Evolutionary conservation across 495 filamentous ascomycete species (phyloP).

Genomic region (Filosporella fistucella): DNA sequence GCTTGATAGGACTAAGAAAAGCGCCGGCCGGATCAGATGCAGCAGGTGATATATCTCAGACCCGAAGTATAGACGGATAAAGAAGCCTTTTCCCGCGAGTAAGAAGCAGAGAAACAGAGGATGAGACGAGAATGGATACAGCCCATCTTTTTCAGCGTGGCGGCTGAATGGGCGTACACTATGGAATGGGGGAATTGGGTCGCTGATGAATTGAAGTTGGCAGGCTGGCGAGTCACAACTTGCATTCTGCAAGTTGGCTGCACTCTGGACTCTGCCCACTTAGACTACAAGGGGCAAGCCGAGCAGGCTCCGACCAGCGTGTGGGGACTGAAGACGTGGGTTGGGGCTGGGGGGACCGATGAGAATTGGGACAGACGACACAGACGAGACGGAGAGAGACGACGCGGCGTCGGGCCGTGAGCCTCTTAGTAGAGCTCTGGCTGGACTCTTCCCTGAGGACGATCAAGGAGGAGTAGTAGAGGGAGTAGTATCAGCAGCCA

Average conservation of each 20-base stretch:
- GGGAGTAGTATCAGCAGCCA: no score
- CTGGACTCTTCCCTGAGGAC: not conserved
- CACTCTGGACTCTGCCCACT: conserved; percentile 4
- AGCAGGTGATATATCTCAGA: conserved; percentile 21
- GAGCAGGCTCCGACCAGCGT: conserved; percentile 6
- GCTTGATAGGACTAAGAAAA: not conserved
- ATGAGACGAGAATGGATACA: conserved; percentile 15
- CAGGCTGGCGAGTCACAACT: conserved; percentile 4
- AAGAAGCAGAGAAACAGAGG: conserved; percentile 4
- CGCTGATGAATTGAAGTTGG: conserved; percentile 20
- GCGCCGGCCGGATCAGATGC: conserved; percentile 17
- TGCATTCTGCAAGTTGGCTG: not conserved
- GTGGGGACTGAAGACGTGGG: no score
- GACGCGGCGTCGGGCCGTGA: conserved; percentile 1
- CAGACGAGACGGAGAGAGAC: no score
- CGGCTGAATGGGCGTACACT: conserved; percentile 21
- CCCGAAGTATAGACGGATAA: conserved; percentile 21
- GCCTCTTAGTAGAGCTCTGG: not conserved
- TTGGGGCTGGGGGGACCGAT: no score
- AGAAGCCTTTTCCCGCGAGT: conserved; percentile 16
- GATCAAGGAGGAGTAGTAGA: not conserved
- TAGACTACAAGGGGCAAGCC: conserved; percentile 9
- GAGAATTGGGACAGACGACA: no score
- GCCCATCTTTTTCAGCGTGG: conserved; percentile 4
- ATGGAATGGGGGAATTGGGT: conserved; percentile 9